These are phyloP conservation scores for Plenodomus lindquistii DNA, from an alignment of 2,329 filamentous ascomycete species.

Conservation along the genomic window DNA sequence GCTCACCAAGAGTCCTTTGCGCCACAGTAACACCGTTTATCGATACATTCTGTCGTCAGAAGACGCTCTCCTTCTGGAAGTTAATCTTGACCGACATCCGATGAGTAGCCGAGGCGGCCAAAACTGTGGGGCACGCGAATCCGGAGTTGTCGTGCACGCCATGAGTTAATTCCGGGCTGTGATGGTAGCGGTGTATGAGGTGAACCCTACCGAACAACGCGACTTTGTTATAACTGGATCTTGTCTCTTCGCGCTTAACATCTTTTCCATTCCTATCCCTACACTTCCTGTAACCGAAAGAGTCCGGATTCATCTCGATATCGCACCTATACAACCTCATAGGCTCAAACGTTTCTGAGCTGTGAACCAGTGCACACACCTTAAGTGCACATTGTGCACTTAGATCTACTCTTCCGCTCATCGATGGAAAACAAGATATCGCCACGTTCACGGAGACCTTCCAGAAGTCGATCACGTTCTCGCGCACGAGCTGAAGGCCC, in stretches of 20 bases:
- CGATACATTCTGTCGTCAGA: neutral
- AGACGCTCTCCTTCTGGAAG: neutral
- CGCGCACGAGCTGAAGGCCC: constrained; percentile 23
- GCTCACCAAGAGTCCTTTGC: neutral
- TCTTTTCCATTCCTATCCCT: too few relatives aligned
- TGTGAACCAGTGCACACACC: too few relatives aligned
- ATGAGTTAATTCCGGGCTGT: constrained; percentile 5
- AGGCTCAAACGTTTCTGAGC: neutral
- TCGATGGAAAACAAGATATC: constrained; percentile 5
- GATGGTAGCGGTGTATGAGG: neutral
- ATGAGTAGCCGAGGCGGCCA: neutral
- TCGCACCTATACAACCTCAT: too few relatives aligned
- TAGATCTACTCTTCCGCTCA: neutral
- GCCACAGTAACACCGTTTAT: neutral
- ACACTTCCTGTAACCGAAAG: too few relatives aligned
- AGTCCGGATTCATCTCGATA: too few relatives aligned
- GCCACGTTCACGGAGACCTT: constrained; percentile 1
- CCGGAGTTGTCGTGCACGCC: constrained; percentile 2
- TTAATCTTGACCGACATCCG: constrained; percentile 3
- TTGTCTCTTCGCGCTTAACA: too few relatives aligned
- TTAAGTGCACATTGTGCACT: neutral
- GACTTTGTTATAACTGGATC: neutral
- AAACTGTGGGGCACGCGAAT: neutral
- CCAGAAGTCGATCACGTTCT: constrained; percentile 30
- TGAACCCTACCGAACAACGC: neutral